These are phyloP conservation scores for Rubia balearica DNA, from an alignment of 305 asterid species.

Conservation along the genomic window DNA sequence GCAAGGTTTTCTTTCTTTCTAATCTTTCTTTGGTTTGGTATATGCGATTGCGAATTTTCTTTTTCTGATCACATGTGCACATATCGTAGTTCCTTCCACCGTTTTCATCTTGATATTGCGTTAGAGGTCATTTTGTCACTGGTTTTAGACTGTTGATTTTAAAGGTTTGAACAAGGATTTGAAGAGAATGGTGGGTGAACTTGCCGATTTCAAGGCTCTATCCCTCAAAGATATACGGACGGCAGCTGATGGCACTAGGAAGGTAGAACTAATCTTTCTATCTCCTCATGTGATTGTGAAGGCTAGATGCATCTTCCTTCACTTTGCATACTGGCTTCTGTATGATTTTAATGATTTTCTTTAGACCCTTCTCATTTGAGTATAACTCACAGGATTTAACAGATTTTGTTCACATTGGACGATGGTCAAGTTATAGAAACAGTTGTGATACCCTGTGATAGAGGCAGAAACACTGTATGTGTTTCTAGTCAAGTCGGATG, in stretches of 20 bases:
- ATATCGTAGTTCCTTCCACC: neutral
- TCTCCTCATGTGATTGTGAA: slow-evolving; percentile 10
- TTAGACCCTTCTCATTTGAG: slow-evolving; percentile 53
- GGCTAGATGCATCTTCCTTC: slow-evolving; percentile 9
- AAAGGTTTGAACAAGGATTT: slow-evolving; percentile 84
- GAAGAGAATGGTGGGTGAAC: slow-evolving; percentile 58
- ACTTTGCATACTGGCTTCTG: slow-evolving; percentile 13
- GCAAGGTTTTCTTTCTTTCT: slow-evolving; percentile 40
- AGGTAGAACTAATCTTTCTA: slow-evolving; percentile 39
- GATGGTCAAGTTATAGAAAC: slow-evolving; percentile 85
- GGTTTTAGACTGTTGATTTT: slow-evolving; percentile 8
- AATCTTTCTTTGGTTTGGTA: neutral
- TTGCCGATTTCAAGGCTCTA: slow-evolving; percentile 60
- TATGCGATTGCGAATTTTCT: neutral
- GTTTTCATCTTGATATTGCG: too few species aligned
- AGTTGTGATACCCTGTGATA: slow-evolving; percentile 73
- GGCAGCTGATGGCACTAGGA: slow-evolving; percentile 90
- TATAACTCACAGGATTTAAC: slow-evolving; percentile 66
- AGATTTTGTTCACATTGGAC: slow-evolving; percentile 79
- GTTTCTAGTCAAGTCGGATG: slow-evolving; percentile 98
- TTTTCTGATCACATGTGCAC: neutral
- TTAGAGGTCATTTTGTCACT: neutral
- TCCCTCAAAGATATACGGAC: slow-evolving; percentile 52
- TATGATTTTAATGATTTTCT: slow-evolving; percentile 16
- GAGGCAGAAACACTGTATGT: slow-evolving; percentile 91